phyloP scores from a whole-genome alignment of 2,329 filamentous ascomycete species.

The Botrytis fabae region DNA sequence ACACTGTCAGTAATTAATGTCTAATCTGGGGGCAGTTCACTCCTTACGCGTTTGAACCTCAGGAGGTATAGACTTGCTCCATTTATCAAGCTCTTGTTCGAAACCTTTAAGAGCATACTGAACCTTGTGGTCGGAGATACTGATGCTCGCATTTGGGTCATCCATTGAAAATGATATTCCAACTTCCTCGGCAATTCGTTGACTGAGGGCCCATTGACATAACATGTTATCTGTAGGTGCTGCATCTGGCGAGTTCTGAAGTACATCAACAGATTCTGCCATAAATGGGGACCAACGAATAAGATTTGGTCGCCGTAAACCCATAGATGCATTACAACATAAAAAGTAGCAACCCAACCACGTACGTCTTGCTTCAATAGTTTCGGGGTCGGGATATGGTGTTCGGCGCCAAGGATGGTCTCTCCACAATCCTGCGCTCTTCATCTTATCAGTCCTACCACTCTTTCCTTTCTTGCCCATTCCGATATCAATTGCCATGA shows the following conservation, averaged over 20 bases:
- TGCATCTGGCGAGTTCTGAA: constrained; percentile 46
- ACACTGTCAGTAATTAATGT: constrained; percentile 23
- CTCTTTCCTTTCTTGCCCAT: constrained; percentile 41
- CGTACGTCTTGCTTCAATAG: constrained; percentile 40
- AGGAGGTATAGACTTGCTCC: constrained; percentile 46
- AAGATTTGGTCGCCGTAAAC: constrained; percentile 47
- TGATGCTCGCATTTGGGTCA: constrained; percentile 45
- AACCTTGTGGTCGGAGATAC: constrained; percentile 55
- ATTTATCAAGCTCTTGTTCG: constrained; percentile 53
- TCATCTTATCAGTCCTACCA: constrained; percentile 34
- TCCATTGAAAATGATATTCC: constrained; percentile 56
- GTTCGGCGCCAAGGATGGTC: constrained; percentile 47
- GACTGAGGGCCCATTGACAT: constrained; percentile 46
- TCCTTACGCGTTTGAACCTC: constrained; percentile 41
- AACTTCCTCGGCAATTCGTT: constrained; percentile 56
- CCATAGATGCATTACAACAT: constrained; percentile 46
- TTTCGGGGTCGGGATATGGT: constrained; percentile 40
- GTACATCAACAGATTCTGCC: constrained; percentile 46
- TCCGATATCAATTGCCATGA: constrained; percentile 48
- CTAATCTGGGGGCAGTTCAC: not conserved
- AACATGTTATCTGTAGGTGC: constrained; percentile 45
- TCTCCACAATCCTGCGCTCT: constrained; percentile 46
- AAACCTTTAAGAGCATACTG: constrained; percentile 56
- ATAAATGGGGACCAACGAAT: constrained; percentile 48
- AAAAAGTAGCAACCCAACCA: constrained; percentile 43